Evolutionary conservation across 306 rosid species (phyloP).

Genomic region (Glycine latifolia): DNA sequence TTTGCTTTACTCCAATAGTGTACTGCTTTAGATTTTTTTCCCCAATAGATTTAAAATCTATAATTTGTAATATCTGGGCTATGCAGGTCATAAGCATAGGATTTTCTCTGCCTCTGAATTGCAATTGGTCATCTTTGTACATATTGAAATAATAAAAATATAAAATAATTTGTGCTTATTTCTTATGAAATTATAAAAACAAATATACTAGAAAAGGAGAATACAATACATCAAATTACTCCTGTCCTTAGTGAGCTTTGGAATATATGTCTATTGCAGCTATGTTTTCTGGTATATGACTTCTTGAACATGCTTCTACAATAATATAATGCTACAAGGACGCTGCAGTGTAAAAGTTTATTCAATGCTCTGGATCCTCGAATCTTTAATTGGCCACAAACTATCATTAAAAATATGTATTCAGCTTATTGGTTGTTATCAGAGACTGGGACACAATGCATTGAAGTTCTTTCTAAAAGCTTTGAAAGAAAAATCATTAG

Average conservation of each 20-base stretch:
- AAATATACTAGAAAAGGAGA: not conserved
- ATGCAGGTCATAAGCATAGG: slow-evolving; percentile 6
- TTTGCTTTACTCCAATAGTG: slow-evolving; percentile 16
- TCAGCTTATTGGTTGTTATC: not conserved
- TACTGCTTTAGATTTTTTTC: not conserved
- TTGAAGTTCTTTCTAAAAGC: not conserved
- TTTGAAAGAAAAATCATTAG: not conserved
- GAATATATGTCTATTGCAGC: not conserved
- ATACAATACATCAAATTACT: not conserved
- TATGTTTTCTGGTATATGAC: not conserved
- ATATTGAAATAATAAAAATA: not conserved
- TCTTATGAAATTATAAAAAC: not conserved
- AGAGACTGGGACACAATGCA: not conserved
- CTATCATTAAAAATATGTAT: not conserved
- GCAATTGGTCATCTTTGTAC: not conserved
- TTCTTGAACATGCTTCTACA: not conserved
- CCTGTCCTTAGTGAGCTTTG: not conserved
- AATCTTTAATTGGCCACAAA: slow-evolving; percentile 5
- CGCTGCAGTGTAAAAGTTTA: slow-evolving; percentile 6
- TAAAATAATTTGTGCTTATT: not conserved
- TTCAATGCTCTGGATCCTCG: not conserved
- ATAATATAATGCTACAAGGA: slow-evolving; percentile 12
- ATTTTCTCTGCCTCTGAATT: not conserved
- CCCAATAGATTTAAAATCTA: slow-evolving; percentile 18
- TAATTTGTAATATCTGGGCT: slow-evolving; percentile 12